These are phyloP conservation scores for Avena atlantica DNA, from an alignment of 176 grass and related monocot genomes.

Conservation along the genomic window DNA sequence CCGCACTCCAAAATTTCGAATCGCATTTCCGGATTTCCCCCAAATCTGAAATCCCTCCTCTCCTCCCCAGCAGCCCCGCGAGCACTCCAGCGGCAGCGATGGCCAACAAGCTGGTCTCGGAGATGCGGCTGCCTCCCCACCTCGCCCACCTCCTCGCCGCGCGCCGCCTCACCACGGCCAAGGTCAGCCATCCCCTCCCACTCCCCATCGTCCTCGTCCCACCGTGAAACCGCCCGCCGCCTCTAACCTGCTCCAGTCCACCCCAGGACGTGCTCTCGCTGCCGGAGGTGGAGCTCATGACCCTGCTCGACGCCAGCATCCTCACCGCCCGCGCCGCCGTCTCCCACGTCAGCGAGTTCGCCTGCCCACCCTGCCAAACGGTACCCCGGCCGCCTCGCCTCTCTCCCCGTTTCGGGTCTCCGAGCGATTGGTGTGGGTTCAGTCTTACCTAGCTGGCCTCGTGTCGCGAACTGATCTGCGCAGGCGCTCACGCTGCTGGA, in stretches of 20 bases:
- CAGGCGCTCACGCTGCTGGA: slow-evolving; percentile 50
- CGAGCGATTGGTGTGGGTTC: not conserved
- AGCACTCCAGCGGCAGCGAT: slow-evolving; percentile 42
- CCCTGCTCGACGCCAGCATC: slow-evolving; percentile 65
- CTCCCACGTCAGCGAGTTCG: slow-evolving; percentile 70
- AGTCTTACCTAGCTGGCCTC: not conserved
- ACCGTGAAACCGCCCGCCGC: not conserved
- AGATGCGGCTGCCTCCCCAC: slow-evolving; percentile 75
- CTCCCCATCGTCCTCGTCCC: not conserved
- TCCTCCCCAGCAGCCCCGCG: not conserved
- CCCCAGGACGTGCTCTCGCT: slow-evolving; percentile 82
- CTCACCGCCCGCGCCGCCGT: slow-evolving; percentile 60
- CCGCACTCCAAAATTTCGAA: slow-evolving; percentile 15
- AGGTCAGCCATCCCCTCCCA: slow-evolving; percentile 43
- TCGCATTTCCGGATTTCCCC: not conserved
- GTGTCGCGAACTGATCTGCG: not conserved
- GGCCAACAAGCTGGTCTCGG: slow-evolving; percentile 82
- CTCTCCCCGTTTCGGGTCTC: not conserved
- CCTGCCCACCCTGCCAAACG: slow-evolving; percentile 85
- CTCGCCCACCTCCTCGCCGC: slow-evolving; percentile 80
- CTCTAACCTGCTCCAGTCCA: not conserved
- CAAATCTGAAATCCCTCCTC: not conserved
- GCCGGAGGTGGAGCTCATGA: slow-evolving; percentile 87
- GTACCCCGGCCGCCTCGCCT: slow-evolving; percentile 36
- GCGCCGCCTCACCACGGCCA: slow-evolving; percentile 78